A percentile compares a stretch with the other conserved stretches of the same genome.
Conservation (phyloP, 108 stramenopile genomes). For the Chaetoceros muelleri region DNA sequence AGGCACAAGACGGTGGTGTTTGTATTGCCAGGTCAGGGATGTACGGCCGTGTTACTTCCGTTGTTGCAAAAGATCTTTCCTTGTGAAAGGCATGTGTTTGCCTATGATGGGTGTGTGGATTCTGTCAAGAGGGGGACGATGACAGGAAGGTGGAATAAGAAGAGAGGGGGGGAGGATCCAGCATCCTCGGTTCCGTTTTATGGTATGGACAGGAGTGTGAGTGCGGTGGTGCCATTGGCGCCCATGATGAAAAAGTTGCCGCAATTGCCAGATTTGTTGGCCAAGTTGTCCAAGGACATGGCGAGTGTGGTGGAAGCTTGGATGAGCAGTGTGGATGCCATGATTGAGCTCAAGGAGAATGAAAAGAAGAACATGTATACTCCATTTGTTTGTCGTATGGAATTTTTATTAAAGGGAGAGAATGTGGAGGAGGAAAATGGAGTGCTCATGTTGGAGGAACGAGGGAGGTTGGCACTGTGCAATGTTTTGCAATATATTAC, state of each 20-base stretch:
- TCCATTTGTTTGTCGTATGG: conserved; percentile 62
- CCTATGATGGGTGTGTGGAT: conserved; percentile 55
- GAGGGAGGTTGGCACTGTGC: conserved; percentile 36
- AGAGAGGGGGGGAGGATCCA: conserved; percentile 4
- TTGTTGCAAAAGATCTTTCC: conserved; percentile 61
- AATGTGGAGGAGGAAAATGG: conserved; percentile 34
- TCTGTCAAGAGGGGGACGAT: conserved; percentile 31
- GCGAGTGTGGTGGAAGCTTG: conserved; percentile 64
- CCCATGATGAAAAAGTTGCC: conserved; percentile 18
- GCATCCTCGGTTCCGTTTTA: conserved; percentile 20
- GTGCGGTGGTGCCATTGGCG: conserved; percentile 20
- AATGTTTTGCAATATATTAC: conserved; percentile 68
- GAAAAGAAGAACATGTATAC: conserved; percentile 62
- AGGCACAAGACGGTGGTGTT: conserved; percentile 45
- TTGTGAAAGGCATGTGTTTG: conserved; percentile 73
- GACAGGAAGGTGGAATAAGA: conserved; percentile 9
- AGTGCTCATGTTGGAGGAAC: conserved; percentile 16
- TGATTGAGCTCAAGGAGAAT: conserved; percentile 61
- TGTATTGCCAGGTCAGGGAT: conserved; percentile 58
- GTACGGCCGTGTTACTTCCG: conserved; percentile 43
- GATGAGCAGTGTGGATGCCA: conserved; percentile 69
- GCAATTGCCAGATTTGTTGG: conserved; percentile 26
- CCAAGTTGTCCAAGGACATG: conserved; percentile 35
- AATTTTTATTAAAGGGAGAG: conserved; percentile 38
- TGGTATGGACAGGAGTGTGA: conserved; percentile 9